A percentile compares a stretch with the other conserved stretches of the same genome.
Conservation (phyloP, 2,329 filamentous ascomycete genomes). For the Penicillium sp. region DNA sequence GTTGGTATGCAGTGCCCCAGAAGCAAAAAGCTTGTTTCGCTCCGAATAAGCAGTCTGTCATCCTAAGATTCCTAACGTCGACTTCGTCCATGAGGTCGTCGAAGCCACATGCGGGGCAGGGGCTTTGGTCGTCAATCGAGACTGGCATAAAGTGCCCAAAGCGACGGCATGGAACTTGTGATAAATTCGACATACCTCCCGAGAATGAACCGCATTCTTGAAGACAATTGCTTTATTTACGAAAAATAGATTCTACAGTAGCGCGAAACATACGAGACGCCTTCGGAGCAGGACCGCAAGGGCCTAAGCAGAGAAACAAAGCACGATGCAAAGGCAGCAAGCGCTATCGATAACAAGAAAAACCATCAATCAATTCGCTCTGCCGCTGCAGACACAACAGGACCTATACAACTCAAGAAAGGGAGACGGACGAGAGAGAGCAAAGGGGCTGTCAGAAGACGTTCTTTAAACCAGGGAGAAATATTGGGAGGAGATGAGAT, state of each 20-base stretch:
- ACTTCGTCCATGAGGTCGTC: too few species aligned
- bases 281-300: background rate
- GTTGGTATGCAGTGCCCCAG: too few species aligned
- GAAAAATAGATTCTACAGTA: background rate
- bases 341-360: slow-evolving; percentile 5
- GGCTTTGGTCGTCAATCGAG: too few species aligned
- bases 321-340: slow-evolving; percentile 10
- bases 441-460: slow-evolving; percentile 1
- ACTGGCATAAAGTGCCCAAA: too few species aligned
- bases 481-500: slow-evolving; percentile 12
- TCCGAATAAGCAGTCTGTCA: too few species aligned
- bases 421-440: slow-evolving; percentile 1
- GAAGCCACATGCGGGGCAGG: too few species aligned
- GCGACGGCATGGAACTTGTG: background rate
- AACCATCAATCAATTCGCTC: slow-evolving; percentile 17
- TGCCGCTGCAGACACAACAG: slow-evolving; percentile 12
- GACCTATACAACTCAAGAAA: slow-evolving; percentile 22
- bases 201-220: background rate
- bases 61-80: too few species aligned
- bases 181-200: background rate
- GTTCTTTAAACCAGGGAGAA: slow-evolving; percentile 6
- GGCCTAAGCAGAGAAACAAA: slow-evolving; percentile 2
- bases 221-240: background rate
- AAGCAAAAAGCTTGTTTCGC: too few species aligned
- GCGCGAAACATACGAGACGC: background rate